Evolutionary conservation across 2,329 filamentous ascomycete genomes (phyloP).

Genomic region (Dactylella cylindrospora): DNA sequence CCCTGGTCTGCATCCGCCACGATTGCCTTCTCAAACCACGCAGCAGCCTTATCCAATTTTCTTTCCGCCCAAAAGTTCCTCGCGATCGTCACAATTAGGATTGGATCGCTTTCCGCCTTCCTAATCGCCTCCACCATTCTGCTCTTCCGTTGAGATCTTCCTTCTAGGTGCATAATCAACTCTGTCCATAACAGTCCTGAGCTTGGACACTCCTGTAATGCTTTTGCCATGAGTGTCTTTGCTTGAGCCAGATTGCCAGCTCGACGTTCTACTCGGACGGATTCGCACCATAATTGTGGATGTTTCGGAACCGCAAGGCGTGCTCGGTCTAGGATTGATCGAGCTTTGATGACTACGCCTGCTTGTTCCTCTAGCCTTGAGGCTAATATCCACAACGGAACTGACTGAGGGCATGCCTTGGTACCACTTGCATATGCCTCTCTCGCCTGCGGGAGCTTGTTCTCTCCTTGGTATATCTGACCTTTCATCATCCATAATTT

Average conservation of each 20-base stretch:
- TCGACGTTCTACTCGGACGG: constrained; percentile 86
- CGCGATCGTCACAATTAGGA: constrained; percentile 85
- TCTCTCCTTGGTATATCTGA: constrained; percentile 86
- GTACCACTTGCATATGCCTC: constrained; percentile 89
- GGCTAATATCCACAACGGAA: constrained; percentile 86
- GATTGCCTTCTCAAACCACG: constrained; percentile 96
- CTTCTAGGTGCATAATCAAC: constrained; percentile 91
- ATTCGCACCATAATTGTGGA: constrained; percentile 84
- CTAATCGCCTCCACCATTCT: constrained; percentile 92
- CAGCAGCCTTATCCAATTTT: constrained; percentile 87
- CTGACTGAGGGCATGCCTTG: constrained; percentile 78
- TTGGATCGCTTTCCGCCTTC: constrained; percentile 88
- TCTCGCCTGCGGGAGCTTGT: constrained; percentile 77
- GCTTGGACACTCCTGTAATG: constrained; percentile 84
- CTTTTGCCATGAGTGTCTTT: constrained; percentile 88
- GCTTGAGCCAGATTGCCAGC: constrained; percentile 81
- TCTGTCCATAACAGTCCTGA: constrained; percentile 89
- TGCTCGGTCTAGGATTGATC: constrained; percentile 88
- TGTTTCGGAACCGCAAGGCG: constrained; percentile 83
- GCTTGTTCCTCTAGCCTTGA: constrained; percentile 81
- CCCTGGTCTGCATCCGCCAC: constrained; percentile 82
- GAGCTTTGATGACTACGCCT: constrained; percentile 83
- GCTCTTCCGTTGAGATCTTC: constrained; percentile 87
- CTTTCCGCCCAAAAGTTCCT: constrained; percentile 96
- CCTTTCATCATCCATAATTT: constrained; percentile 99